Conservation (phyloP, 2,329 filamentous ascomycete genomes). For the Xylaria sp. region DNA sequence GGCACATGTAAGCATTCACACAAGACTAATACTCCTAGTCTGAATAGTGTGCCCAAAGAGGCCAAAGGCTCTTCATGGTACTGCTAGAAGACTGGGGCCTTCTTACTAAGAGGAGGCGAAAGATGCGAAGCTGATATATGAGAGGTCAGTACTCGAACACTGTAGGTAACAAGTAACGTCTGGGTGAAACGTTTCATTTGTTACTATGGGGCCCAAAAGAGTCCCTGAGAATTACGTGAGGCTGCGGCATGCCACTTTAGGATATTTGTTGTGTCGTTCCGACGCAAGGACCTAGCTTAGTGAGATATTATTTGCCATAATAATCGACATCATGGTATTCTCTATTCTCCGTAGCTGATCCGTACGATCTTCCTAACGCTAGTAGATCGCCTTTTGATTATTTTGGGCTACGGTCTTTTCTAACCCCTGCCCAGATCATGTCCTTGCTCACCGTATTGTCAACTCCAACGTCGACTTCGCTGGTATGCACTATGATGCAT, state of each 20-base stretch:
- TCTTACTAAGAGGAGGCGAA: neutral
- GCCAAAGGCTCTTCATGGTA: too few species aligned
- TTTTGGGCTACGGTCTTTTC: neutral
- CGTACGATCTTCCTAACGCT: neutral
- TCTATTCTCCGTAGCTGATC: neutral
- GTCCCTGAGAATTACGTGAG: neutral
- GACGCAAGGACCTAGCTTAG: neutral
- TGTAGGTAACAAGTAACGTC: neutral
- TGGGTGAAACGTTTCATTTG: slow-evolving; percentile 5
- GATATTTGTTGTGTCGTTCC: neutral
- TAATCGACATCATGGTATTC: neutral
- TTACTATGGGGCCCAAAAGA: neutral
- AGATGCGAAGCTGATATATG: neutral
- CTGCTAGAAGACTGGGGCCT: too few species aligned
- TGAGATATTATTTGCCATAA: neutral
- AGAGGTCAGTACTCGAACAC: neutral
- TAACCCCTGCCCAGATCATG: too few species aligned
- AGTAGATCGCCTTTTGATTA: neutral
- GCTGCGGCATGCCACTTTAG: neutral
- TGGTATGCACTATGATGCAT: neutral
- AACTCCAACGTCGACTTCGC: neutral
- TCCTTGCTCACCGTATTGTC: neutral
- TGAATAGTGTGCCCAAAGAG: too few species aligned
- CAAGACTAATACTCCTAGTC: too few species aligned
- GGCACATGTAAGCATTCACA: too few species aligned